Percentiles rank a stretch among this genome's conserved stretches.
Evolutionary conservation across 1,284 basidiomycete species (phyloP).

Genomic region (Mycosarcoma mackinlayi): DNA sequence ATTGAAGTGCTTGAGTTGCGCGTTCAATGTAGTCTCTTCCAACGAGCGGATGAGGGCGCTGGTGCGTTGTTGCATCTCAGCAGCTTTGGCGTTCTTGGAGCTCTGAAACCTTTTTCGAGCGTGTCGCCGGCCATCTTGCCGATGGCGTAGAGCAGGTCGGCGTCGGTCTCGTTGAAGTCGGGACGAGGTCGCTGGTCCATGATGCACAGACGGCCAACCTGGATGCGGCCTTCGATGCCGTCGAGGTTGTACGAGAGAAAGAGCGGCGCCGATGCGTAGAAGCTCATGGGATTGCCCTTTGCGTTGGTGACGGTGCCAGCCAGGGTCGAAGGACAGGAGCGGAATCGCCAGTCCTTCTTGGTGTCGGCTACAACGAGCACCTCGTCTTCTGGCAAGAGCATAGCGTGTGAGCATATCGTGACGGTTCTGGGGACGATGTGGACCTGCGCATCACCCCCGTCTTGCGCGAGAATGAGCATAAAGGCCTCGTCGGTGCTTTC

Average conservation of each 20-base stretch:
- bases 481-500: conserved; percentile 32
- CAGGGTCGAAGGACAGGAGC: conserved; percentile 32
- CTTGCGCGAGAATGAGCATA: conserved; percentile 47
- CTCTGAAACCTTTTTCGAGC: conserved; percentile 49
- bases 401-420: conserved; percentile 53
- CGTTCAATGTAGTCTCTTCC: conserved; percentile 24
- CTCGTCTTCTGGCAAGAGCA: conserved; percentile 50
- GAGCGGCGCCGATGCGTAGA: conserved; percentile 58
- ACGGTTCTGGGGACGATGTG: conserved; percentile 18
- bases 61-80: conserved; percentile 46
- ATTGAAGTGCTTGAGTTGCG: conserved; percentile 22
- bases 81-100: conserved; percentile 29
- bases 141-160: conserved; percentile 46
- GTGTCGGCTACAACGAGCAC: conserved; percentile 49
- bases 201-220: conserved; percentile 54
- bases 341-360: conserved; percentile 53
- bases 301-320: conserved; percentile 29
- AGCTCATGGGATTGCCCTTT: conserved; percentile 40
- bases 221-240: conserved; percentile 36
- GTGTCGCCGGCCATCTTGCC: conserved; percentile 53
- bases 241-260: conserved; percentile 30
- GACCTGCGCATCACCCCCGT: conserved; percentile 25
- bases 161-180: conserved; percentile 43
- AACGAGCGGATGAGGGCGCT: conserved; percentile 32
- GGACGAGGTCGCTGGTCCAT: conserved; percentile 41